A percentile compares a stretch with the other conserved stretches of the same genome.
Evolutionary conservation across 345 rosid genomes (phyloP).

Genomic region (Rhizophora mangle): DNA sequence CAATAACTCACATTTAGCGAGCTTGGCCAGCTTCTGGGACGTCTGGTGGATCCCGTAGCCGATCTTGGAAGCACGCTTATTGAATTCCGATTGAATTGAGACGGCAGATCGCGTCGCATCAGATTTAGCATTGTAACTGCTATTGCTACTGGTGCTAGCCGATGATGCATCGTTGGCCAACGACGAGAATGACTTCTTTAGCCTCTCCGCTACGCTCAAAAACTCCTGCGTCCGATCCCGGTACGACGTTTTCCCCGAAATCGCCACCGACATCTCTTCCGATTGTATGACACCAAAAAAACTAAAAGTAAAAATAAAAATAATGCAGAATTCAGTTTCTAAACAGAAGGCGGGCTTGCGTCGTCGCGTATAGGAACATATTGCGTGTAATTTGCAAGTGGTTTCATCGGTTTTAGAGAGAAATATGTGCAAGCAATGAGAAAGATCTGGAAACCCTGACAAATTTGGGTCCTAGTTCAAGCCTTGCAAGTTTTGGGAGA

Average conservation of each 20-base stretch:
- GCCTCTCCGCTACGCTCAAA: slow-evolving; percentile 46
- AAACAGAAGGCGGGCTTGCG: background rate
- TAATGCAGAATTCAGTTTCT: background rate
- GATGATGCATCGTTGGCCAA: slow-evolving; percentile 33
- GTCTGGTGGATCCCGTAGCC: slow-evolving; percentile 71
- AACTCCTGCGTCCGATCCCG: slow-evolving; percentile 79
- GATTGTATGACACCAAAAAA: background rate
- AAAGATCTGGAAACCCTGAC: slow-evolving; percentile 7
- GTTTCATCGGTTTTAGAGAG: background rate
- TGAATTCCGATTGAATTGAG: slow-evolving; percentile 63
- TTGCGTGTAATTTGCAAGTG: background rate
- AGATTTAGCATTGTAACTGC: slow-evolving; percentile 27
- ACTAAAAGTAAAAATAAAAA: background rate
- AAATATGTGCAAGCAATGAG: background rate
- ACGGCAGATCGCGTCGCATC: slow-evolving; percentile 48
- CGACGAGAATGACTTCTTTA: slow-evolving; percentile 44
- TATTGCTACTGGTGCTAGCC: slow-evolving; percentile 20
- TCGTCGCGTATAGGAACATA: background rate
- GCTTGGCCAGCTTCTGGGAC: slow-evolving; percentile 74
- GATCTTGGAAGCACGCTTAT: slow-evolving; percentile 51
- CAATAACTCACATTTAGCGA: slow-evolving; percentile 60
- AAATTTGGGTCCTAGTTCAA: background rate
- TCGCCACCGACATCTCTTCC: slow-evolving; percentile 12
- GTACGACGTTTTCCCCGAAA: slow-evolving; percentile 47
- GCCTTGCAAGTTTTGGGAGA: background rate